phyloP scores from a whole-genome alignment of 2,329 filamentous ascomycete genomes.

The Dactylellina leptospora region DNA sequence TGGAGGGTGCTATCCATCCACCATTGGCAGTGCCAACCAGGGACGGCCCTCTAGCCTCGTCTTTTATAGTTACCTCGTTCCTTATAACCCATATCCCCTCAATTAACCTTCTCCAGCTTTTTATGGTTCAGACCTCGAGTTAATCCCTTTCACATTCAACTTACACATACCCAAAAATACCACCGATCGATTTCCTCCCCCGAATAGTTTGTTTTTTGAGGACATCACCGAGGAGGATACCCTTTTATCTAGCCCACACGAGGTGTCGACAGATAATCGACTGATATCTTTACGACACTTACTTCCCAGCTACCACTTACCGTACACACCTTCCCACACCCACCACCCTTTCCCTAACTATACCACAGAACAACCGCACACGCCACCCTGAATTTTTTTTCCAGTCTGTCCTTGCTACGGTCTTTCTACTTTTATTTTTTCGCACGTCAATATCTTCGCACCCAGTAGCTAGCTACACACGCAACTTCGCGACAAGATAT shows the following conservation, averaged over 20 bases:
- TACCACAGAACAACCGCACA: constrained; percentile 19
- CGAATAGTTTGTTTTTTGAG: constrained; percentile 47
- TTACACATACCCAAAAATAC: constrained; percentile 48
- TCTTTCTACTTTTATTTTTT: constrained; percentile 28
- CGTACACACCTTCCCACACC: constrained; percentile 36
- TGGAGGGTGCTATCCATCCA: constrained; percentile 41
- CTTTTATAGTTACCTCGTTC: constrained; percentile 51
- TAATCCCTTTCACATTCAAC: constrained; percentile 38
- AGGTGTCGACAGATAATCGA: constrained; percentile 50
- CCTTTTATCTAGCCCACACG: constrained; percentile 6
- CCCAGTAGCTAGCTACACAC: constrained; percentile 47
- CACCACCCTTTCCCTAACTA: constrained; percentile 43
- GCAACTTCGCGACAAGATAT: constrained; percentile 51
- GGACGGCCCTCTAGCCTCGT: constrained; percentile 50
- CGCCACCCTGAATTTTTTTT: constrained; percentile 49
- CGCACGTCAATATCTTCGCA: constrained; percentile 51
- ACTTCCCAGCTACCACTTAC: constrained; percentile 7
- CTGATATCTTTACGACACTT: constrained; percentile 45
- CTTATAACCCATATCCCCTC: constrained; percentile 50
- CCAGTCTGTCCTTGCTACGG: constrained; percentile 47
- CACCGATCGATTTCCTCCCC: constrained; percentile 42
- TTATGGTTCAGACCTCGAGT: constrained; percentile 30
- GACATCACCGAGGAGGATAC: constrained; percentile 23
- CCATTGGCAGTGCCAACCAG: constrained; percentile 52
- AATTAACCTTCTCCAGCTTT: constrained; percentile 50